Base-by-base conservation (phyloP, 495 filamentous ascomycete species). In the Penicillium lagena region DNA sequence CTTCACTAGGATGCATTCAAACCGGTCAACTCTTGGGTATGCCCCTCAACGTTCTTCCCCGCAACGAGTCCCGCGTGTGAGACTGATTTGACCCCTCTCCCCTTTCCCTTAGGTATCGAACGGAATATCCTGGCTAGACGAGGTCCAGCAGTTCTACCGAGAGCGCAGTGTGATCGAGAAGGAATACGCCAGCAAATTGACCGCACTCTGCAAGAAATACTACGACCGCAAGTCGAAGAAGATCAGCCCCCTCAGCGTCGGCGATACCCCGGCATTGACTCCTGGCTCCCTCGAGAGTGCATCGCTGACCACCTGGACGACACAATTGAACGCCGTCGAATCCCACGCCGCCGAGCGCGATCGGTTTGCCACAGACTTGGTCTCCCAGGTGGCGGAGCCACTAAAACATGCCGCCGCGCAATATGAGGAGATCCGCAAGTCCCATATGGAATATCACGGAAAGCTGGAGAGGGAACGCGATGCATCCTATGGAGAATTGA, bases 251-350 rank as follows among this genome's bases (percentile, higher is more conserved):
- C 56, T 99, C 50, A 96, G 90, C 60, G 93, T 99, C 34, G 93
- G 93, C 50, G 94, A 99, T 60, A 91, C 80, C 13, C 93, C 93
- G 35, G 80, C 77, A 50, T 82, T 96, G 78, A 97, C 93, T 6
- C 94, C 93, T 2, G 93, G 94, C 5, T 95, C 89, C 29, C 79
- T 99, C 42, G 93, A 99, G 59, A 91, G 90, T 60, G 91, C 94
- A 22, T 95, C 89, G 29, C 76, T 99, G 55, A 96, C 91, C 7
- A 97, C 93, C 29, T 99, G 93, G 93, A 86, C 86, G 9, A 90
- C 90, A 8, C 94, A 96, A 65, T 77, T 99, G 37, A 87, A 78
- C 7, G 89, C 90, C 0, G 76, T 96, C 9, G 93, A 97, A 66
- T 73, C 80, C n/a, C 76, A 87, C 43, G 93, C 94, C 13, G 78